These are phyloP conservation scores for Pseudogymnoascus pannorum DNA, from an alignment of 2,329 filamentous ascomycete species.

Conservation along the genomic window DNA sequence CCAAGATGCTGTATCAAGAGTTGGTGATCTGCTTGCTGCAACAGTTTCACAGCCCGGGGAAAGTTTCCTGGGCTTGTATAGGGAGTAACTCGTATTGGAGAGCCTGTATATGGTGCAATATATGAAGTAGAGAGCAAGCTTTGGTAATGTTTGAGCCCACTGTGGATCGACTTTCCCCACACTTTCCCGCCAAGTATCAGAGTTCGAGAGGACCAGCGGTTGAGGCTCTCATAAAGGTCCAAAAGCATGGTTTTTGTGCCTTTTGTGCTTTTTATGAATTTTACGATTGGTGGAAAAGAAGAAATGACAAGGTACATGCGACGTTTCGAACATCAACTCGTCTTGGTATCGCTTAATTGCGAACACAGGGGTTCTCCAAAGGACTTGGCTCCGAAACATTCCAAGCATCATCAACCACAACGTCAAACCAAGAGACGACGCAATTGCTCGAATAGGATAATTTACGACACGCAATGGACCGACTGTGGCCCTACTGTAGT, in stretches of 20 bases:
- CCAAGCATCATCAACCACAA: background rate
- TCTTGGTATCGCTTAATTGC: slow-evolving; percentile 3
- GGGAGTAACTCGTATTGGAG: background rate
- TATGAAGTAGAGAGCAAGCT: background rate
- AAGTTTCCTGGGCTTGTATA: background rate
- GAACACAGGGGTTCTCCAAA: background rate
- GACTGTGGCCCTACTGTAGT: background rate
- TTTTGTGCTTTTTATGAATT: background rate
- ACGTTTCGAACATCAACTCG: background rate
- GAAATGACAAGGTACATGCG: background rate
- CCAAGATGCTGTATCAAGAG: background rate
- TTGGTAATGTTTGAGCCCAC: background rate
- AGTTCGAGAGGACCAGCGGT: background rate
- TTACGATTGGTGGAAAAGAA: background rate
- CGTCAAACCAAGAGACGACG: background rate
- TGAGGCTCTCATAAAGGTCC: background rate
- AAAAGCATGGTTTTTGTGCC: background rate
- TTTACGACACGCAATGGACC: background rate
- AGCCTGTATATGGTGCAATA: background rate
- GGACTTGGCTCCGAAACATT: background rate
- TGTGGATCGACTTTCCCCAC: background rate
- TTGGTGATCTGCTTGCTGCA: background rate
- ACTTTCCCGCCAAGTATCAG: background rate
- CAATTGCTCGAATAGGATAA: background rate
- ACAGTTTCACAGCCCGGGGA: background rate